Conservation (phyloP, 176 grass and related monocot species). For the Typha latifolia region DNA sequence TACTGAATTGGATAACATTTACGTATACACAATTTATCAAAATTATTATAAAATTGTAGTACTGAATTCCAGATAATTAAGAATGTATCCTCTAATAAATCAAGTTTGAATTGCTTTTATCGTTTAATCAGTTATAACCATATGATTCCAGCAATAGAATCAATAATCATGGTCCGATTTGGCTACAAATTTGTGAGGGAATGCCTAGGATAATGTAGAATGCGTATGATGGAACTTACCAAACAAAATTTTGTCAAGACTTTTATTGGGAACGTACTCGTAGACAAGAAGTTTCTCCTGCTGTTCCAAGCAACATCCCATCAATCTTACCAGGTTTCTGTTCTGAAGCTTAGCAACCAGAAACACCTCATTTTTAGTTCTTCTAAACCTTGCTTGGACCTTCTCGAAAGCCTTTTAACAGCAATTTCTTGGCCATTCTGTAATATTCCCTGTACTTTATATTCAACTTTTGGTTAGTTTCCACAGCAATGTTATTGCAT, state of each 20-base stretch:
- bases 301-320: neutral
- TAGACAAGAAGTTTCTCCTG: conserved; percentile 12
- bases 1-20: no score
- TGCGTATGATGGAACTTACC: neutral
- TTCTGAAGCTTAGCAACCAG: conserved; percentile 4
- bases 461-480: neutral
- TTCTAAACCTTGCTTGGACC: neutral
- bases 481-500: neutral
- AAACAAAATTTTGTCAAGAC: conserved; percentile 10
- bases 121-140: no score
- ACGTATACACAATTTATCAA: no score
- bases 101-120: no score
- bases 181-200: neutral
- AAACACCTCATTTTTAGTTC: conserved; percentile 1
- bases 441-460: neutral
- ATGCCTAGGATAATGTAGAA: neutral
- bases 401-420: conserved; percentile 11
- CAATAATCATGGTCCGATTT: no score
- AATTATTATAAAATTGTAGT: no score
- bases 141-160: no score
- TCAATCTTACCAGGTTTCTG: conserved; percentile 7
- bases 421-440: neutral
- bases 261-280: conserved; percentile 6
- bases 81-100: no score
- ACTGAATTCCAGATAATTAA: no score